phyloP scores from a whole-genome alignment of 2,329 filamentous ascomycete species.

The Exophiala sp. region DNA sequence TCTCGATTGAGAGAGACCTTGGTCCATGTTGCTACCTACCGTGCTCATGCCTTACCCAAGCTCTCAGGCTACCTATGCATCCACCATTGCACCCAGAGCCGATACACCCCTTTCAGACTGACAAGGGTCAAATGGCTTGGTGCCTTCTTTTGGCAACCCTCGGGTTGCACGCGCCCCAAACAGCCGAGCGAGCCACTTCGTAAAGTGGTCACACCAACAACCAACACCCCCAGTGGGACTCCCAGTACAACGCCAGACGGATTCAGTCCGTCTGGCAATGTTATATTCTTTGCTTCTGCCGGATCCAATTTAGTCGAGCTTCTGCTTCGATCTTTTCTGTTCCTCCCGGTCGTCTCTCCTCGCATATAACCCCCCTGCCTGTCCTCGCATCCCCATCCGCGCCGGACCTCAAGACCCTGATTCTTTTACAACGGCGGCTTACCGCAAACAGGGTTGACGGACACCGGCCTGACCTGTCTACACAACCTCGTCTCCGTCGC shows the following conservation, averaged over 20 bases:
- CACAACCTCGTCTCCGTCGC: not conserved
- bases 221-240: not conserved
- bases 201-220: not conserved
- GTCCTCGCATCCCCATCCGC: not conserved
- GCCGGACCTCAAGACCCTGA: not conserved
- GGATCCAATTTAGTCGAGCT: not conserved
- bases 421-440: not conserved
- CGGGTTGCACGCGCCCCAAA: not conserved
- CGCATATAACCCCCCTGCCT: not conserved
- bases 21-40: no score
- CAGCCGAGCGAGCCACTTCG: not conserved
- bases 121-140: not conserved
- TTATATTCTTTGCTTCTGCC: constrained; percentile 18
- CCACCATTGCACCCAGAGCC: no score
- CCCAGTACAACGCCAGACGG: constrained; percentile 1
- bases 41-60: no score
- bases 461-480: not conserved
- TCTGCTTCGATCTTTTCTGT: not conserved
- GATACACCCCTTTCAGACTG: no score
- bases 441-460: no score
- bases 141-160: not conserved
- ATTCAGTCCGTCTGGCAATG: not conserved
- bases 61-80: no score
- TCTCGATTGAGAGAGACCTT: no score
- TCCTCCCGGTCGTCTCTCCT: not conserved